Conservation (phyloP, 1,139 yeast species). For the Geotrichum phurueaensis region DNA sequence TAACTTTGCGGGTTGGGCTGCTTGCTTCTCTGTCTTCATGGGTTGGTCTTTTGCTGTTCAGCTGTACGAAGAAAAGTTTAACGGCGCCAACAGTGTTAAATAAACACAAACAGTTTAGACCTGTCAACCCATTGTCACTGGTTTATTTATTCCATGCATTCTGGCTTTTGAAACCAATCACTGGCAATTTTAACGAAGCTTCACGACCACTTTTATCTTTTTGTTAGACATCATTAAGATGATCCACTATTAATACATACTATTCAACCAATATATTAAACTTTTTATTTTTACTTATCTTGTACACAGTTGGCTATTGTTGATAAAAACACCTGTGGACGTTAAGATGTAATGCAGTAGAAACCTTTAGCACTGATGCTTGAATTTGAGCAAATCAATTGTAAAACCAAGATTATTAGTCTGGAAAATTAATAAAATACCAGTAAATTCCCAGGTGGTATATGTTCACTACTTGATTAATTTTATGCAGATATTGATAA, state of each 20-base stretch:
- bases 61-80: not conserved
- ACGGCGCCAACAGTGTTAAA: not conserved
- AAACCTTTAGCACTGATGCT: too few relatives aligned
- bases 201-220: not conserved
- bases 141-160: not conserved
- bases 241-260: not conserved
- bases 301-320: not conserved
- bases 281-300: not conserved
- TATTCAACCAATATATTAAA: not conserved
- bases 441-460: too few relatives aligned
- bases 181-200: not conserved
- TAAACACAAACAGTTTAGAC: not conserved
- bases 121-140: not conserved
- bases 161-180: not conserved
- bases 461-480: too few relatives aligned
- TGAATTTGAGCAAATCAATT: too few relatives aligned
- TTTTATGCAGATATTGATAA: too few relatives aligned
- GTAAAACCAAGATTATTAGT: too few relatives aligned
- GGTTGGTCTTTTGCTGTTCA: conserved; percentile 12
- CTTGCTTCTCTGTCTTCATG: conserved; percentile 3
- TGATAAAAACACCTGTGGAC: too few relatives aligned
- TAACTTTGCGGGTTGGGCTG: conserved; percentile 12
- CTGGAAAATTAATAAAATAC: too few relatives aligned
- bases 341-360: too few relatives aligned
- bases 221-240: not conserved